Evolutionary conservation across 2,329 filamentous ascomycete genomes (phyloP), one percentile per base, ranked within the genome.

Genomic region (Alternaria consortialis): DNA sequence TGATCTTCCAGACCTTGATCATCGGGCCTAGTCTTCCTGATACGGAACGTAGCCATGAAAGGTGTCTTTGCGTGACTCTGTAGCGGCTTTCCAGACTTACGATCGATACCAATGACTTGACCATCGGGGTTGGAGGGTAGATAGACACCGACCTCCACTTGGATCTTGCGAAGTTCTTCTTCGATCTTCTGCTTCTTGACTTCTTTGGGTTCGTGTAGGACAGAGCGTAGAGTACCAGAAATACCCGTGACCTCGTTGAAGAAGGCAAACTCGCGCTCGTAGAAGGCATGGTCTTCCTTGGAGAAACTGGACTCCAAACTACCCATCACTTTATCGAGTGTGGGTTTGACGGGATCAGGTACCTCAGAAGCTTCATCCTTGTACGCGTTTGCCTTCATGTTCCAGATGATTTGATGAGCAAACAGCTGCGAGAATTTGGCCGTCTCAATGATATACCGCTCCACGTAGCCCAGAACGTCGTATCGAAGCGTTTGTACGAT

Each of bases 171-270:
- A 43, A 99, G 84, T 77, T 99, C 95, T 80, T 99, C 96, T 75
- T 98, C 95, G 65, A 99, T 99, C 83, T 98, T 99, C 75, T 95
- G 91, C 79, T 97, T 98, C 86, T 99, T 99, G 80, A 97, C 94
- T 2, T 93, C 91, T 80, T 99, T 99, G 40, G 91, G 90, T 60
- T 87, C 87, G 79, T 97, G 97, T 76, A 99, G 96, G 73, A 91
- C 91, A 1, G 96, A 95, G 73, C 95, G 94, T 48, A 99, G 85
- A 74, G 97, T 99, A 58, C 95, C 96, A 0, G 96, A 99, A 58
- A 99, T 94, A 50, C 87, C 90, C 1, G 95, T 99, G 39, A 99
- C 93, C 78, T 98, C 94, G 68, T 95, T 92, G 77, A 99, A 99
- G 84, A 99, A 99, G n/a, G 89, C 83, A 72, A 99, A 99, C 76